Evolutionary conservation across 2,329 filamentous ascomycete genomes (phyloP).

Genomic region (Saccharata proteae): DNA sequence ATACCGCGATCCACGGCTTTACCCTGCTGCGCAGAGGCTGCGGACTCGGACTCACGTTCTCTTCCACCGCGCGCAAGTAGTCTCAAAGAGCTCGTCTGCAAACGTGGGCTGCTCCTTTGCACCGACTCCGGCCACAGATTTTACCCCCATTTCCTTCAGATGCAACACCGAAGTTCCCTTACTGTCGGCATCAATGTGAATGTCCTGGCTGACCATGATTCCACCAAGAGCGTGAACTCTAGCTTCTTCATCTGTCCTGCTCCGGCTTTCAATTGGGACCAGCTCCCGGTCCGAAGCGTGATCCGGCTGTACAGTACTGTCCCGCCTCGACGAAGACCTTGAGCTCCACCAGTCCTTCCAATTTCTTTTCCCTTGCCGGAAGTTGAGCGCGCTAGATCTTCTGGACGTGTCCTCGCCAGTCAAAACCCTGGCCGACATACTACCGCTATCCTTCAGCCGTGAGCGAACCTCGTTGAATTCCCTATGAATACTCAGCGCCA

Average conservation of each 20-base stretch:
- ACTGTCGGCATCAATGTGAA: conserved; percentile 17
- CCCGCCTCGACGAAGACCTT: conserved; percentile 3
- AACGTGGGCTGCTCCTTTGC: conserved; percentile 29
- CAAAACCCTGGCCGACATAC: too few species aligned
- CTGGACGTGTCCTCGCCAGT: background rate
- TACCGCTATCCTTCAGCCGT: background rate
- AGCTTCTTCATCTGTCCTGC: background rate
- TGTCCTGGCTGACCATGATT: conserved; percentile 27
- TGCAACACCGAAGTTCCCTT: conserved; percentile 17
- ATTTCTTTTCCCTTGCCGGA: background rate
- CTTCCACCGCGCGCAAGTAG: conserved; percentile 17
- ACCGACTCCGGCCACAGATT: conserved; percentile 19
- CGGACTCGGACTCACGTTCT: background rate
- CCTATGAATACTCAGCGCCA: conserved; percentile 33
- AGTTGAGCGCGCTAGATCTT: background rate
- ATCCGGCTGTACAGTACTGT: conserved; percentile 13
- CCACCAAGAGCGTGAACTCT: conserved; percentile 19
- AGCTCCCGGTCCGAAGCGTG: conserved; percentile 12
- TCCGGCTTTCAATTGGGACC: conserved; percentile 7
- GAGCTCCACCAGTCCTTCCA: too few species aligned
- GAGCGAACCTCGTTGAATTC: conserved; percentile 27
- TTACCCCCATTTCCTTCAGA: conserved; percentile 21
- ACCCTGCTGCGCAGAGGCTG: background rate
- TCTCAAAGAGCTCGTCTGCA: conserved; percentile 24
- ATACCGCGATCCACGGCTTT: background rate